Evolutionary conservation across 768 basidiomycete species (phyloP).

Genomic region (Phlegmacium glaucopus): DNA sequence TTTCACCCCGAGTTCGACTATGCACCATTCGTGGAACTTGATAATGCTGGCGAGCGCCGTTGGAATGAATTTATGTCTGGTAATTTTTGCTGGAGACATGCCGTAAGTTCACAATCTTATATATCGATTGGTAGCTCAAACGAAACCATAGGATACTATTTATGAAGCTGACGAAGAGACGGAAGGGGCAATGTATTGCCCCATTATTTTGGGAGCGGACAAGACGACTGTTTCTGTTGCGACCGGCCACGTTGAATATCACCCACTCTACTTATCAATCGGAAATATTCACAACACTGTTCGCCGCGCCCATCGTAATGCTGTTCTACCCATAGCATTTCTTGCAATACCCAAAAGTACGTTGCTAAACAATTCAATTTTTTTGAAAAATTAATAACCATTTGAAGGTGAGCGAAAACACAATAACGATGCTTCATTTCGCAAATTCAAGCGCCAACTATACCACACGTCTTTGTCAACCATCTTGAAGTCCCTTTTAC

Average conservation of each 20-base stretch:
- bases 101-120: constrained; percentile 17
- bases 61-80: constrained; percentile 33
- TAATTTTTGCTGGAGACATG: constrained; percentile 29
- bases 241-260: constrained; percentile 11
- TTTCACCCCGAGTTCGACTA: constrained; percentile 22
- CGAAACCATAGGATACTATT: background rate
- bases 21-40: constrained; percentile 19
- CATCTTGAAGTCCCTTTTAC: constrained; percentile 19
- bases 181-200: constrained; percentile 13
- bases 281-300: too few relatives aligned
- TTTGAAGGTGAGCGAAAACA: constrained; percentile 1
- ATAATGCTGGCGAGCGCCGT: too few relatives aligned
- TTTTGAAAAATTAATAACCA: background rate
- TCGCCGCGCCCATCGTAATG: too few relatives aligned
- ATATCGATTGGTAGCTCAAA: background rate
- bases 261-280: too few relatives aligned
- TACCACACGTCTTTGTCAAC: constrained; percentile 24
- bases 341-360: constrained; percentile 5
- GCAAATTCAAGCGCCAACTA: constrained; percentile 25
- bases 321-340: too few relatives aligned
- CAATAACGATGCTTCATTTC: constrained; percentile 15
- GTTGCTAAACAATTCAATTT: background rate
- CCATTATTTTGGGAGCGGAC: constrained; percentile 10
- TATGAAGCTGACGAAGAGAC: background rate
- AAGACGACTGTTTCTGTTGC: constrained; percentile 15